Conservation (phyloP, 2,329 filamentous ascomycete species). For the Xylaria polymorpha region DNA sequence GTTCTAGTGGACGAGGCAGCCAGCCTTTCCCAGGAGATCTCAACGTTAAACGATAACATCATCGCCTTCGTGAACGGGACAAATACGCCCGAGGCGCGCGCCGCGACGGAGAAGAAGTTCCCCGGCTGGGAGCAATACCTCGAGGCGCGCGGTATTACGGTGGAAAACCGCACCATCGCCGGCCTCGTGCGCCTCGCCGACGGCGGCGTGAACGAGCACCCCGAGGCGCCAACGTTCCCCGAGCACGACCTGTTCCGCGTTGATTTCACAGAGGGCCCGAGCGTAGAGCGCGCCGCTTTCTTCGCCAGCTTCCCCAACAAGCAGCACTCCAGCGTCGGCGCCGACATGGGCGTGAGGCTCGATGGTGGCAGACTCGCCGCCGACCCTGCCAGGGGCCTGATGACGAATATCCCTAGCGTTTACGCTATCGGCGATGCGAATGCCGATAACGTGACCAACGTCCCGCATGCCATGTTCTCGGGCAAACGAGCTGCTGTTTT, state of each 20-base stretch:
- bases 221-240: slow-evolving; percentile 56
- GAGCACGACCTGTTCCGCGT: slow-evolving; percentile 68
- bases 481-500: slow-evolving; percentile 69
- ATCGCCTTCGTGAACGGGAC: slow-evolving; percentile 71
- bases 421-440: slow-evolving; percentile 71
- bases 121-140: slow-evolving; percentile 64
- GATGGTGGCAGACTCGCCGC: slow-evolving; percentile 58
- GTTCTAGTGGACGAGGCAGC: slow-evolving; percentile 55
- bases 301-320: slow-evolving; percentile 60
- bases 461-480: slow-evolving; percentile 69
- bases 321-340: slow-evolving; percentile 61
- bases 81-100: slow-evolving; percentile 58
- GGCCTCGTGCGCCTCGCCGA: slow-evolving; percentile 60
- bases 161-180: slow-evolving; percentile 67
- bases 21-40: slow-evolving; percentile 61
- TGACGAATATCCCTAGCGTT: slow-evolving; percentile 65
- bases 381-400: slow-evolving; percentile 55
- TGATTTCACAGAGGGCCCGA: slow-evolving; percentile 58
- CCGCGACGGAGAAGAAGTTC: slow-evolving; percentile 53
- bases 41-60: slow-evolving; percentile 66
- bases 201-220: slow-evolving; percentile 53
- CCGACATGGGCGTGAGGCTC: slow-evolving; percentile 60
- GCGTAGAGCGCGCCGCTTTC: slow-evolving; percentile 62
- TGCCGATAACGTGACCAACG: slow-evolving; percentile 68
- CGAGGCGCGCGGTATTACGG: slow-evolving; percentile 59